These are phyloP conservation scores for Pyricularia grisea DNA, from an alignment of 2,329 filamentous ascomycete genomes.

Conservation along the genomic window DNA sequence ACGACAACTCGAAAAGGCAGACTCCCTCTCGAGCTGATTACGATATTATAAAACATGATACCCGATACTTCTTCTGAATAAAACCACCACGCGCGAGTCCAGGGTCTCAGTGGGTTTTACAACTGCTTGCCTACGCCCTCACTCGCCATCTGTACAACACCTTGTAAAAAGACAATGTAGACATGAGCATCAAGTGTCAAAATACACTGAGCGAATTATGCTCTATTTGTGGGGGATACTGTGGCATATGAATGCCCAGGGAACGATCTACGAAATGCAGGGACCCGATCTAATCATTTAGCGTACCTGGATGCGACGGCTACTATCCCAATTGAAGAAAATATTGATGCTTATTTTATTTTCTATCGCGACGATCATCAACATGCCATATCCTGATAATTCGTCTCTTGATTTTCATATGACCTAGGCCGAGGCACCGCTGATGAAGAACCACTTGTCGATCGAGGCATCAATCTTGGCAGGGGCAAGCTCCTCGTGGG, in stretches of 20 bases:
- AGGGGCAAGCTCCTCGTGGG: constrained; percentile 69
- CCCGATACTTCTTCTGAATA: not conserved
- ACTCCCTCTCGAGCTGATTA: constrained; percentile 51
- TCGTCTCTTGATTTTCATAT: not conserved
- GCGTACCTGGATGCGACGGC: not conserved
- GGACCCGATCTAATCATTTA: not conserved
- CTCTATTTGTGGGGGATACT: not conserved
- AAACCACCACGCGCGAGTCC: not conserved
- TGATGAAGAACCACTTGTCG: constrained; percentile 99
- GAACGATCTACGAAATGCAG: not conserved
- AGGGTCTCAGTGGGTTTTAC: not conserved
- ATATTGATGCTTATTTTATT: not conserved
- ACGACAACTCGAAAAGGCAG: constrained; percentile 68
- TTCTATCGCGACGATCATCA: not conserved
- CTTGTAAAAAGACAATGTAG: not conserved
- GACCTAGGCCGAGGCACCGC: constrained; percentile 73
- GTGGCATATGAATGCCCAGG: not conserved
- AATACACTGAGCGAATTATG: not conserved
- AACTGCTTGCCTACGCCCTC: not conserved
- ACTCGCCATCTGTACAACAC: not conserved
- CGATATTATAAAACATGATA: not conserved
- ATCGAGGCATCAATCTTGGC: constrained; percentile 92
- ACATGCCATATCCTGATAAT: not conserved
- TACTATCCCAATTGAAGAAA: not conserved
- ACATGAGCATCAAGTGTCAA: not conserved